phyloP scores from a whole-genome alignment of 352 stramenopile genomes.

The Phytophthora colocasiae region DNA sequence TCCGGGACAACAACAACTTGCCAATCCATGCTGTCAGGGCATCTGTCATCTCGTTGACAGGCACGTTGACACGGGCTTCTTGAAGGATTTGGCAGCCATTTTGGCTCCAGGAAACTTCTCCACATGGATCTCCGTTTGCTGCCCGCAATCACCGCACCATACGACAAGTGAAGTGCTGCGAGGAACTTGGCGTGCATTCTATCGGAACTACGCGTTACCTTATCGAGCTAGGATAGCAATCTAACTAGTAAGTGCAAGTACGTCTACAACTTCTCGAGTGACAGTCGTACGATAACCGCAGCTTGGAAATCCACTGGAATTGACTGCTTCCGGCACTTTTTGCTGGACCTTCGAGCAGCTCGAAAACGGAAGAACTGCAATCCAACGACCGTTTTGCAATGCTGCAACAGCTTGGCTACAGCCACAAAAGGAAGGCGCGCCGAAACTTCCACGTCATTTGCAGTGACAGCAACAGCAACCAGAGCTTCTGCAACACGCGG shows the following conservation, averaged over 20 bases:
- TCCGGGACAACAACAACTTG: no score
- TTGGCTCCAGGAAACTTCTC: background rate
- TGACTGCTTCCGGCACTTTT: no score
- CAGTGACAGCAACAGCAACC: slow-evolving; percentile 2
- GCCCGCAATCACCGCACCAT: background rate
- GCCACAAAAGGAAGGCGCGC: slow-evolving; percentile 16
- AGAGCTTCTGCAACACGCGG: no score
- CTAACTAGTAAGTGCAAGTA: background rate
- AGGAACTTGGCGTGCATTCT: no score
- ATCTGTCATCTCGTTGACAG: slow-evolving; percentile 9
- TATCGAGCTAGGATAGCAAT: background rate
- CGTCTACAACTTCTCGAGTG: background rate
- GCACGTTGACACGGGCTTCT: slow-evolving; percentile 1
- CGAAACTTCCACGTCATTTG: slow-evolving; percentile 1
- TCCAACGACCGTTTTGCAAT: slow-evolving; percentile 16
- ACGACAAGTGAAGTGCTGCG: background rate
- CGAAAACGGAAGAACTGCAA: background rate
- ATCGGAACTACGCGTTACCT: background rate
- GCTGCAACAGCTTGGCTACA: slow-evolving; percentile 7
- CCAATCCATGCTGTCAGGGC: slow-evolving; percentile 1
- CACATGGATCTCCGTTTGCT: background rate
- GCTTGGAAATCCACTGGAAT: background rate
- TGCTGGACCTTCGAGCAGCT: no score
- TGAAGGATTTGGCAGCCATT: slow-evolving; percentile 9
- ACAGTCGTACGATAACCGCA: background rate